Evolutionary conservation across 495 filamentous ascomycete genomes (phyloP).

Genomic region (Penicillium paxilli): DNA sequence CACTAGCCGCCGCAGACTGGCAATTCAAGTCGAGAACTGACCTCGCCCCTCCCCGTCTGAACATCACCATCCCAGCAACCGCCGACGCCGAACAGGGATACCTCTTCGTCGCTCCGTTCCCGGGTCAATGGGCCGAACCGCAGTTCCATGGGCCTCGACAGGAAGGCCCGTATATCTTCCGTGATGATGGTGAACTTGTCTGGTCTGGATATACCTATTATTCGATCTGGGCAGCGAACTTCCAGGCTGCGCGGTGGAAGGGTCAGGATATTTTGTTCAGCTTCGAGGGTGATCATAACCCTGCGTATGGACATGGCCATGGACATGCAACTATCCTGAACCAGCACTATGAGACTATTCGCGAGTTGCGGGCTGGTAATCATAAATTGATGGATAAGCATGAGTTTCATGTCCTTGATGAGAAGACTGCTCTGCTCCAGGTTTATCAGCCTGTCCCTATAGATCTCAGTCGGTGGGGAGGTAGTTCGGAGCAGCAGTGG

Average conservation of each 20-base stretch:
- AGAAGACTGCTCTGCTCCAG: slow-evolving; percentile 39
- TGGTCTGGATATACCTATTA: slow-evolving; percentile 58
- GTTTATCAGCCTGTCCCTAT: slow-evolving; percentile 38
- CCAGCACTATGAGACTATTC: slow-evolving; percentile 54
- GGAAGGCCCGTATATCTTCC: slow-evolving; percentile 56
- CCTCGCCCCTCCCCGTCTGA: slow-evolving; percentile 54
- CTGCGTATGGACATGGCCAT: slow-evolving; percentile 54
- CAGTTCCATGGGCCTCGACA: slow-evolving; percentile 52
- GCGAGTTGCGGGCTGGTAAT: slow-evolving; percentile 51
- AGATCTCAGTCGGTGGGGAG: slow-evolving; percentile 38
- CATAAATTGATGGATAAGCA: slow-evolving; percentile 56
- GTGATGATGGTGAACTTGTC: slow-evolving; percentile 52
- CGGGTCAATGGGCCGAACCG: slow-evolving; percentile 35
- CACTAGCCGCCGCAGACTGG: slow-evolving; percentile 49
- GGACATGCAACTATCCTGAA: slow-evolving; percentile 53
- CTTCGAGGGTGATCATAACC: slow-evolving; percentile 56
- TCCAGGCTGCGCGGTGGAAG: slow-evolving; percentile 46
- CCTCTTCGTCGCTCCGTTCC: slow-evolving; percentile 56
- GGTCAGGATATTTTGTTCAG: slow-evolving; percentile 53
- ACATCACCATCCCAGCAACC: slow-evolving; percentile 55
- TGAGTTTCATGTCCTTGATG: slow-evolving; percentile 52
- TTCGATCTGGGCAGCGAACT: slow-evolving; percentile 54
- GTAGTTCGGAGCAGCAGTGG: slow-evolving; percentile 37
- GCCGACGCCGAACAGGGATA: slow-evolving; percentile 50
- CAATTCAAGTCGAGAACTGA: slow-evolving; percentile 56